Evolutionary conservation across 495 filamentous ascomycete species (phyloP).

Genomic region (Corynascus novoguineensis): DNA sequence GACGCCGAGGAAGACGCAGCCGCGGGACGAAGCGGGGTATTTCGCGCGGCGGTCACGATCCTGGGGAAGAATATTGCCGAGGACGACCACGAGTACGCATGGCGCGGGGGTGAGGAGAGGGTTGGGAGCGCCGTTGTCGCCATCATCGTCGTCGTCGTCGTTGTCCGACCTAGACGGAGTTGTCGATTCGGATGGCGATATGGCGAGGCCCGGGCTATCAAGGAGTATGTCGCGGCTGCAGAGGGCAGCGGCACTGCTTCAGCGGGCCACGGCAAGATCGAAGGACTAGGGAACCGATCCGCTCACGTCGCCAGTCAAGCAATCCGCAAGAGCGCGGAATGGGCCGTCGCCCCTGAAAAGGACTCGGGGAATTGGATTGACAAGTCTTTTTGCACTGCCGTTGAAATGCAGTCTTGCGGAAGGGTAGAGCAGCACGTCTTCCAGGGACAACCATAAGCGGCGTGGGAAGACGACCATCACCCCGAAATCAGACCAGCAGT

Average conservation of each 20-base stretch:
- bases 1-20: too few relatives aligned
- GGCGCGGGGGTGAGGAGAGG: not conserved
- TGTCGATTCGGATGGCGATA: conserved; percentile 19
- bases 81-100: not conserved
- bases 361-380: not conserved
- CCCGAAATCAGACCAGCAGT: too few relatives aligned
- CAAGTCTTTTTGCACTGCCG: not conserved
- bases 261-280: conserved; percentile 15
- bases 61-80: not conserved
- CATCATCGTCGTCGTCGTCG: not conserved
- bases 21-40: not conserved
- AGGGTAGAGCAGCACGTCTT: too few relatives aligned
- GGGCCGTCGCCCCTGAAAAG: not conserved
- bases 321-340: not conserved
- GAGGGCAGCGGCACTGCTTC: conserved; percentile 22
- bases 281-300: conserved; percentile 15
- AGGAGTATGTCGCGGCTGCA: conserved; percentile 20
- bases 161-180: conserved; percentile 5
- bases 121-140: not conserved
- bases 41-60: not conserved
- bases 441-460: too few relatives aligned
- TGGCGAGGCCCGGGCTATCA: conserved; percentile 1
- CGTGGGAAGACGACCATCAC: too few relatives aligned
- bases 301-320: not conserved
- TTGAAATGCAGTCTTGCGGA: too few relatives aligned